Base-by-base conservation (phyloP, 306 rosid genomes). In the Lablab purpureus region DNA sequence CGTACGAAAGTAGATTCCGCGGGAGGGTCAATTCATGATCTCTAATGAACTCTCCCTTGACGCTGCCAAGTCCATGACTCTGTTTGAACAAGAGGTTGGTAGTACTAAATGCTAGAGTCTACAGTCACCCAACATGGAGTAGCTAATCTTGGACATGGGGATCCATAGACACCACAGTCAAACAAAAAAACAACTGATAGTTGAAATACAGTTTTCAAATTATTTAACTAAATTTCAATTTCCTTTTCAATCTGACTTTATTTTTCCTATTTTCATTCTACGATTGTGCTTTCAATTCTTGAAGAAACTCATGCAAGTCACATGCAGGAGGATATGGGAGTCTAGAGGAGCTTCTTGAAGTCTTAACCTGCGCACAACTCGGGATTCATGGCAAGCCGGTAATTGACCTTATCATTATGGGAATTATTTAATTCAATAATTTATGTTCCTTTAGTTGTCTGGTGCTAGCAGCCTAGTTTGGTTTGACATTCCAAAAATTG, bases 381-480 rank as follows among this genome's bases (percentile, higher is more conserved):
- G 98, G 99, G 59, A 95, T 95, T 83, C 99, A 95, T 71, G 99
- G 93, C 81, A 95, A 95, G 78, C 99, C 98, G 78, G 99, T 95
- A 84, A 77, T 76, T 64, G 13, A 18, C 43, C n/a, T 71, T 49
- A 59, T 19, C 9, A 67, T 3, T 32, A 63, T 40, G 50, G 15
- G 37, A 72, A 77, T 17, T 78, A 32, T 60, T 41, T 34, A 30
- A n/a, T 28, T 27, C n/a, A 25, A 49, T 11, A 59, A 19, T 67
- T 55, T 40, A 17, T 32, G 45, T 62, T 21, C 45, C 45, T 30
- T 7, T 7, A 62, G 68, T 62, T 30, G 68, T 17, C 6, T 30
- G 32, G 67, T 60, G 11, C 41, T 60, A 28, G 45, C 12, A 46
- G 32, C 37, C 78, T 81, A 77, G n/a, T n/a, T n/a, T n/a, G n/a